A percentile compares a stretch with the other conserved stretches of the same genome.
Evolutionary conservation across 2,329 filamentous ascomycete species (phyloP).

Genomic region (Boeremia lycopersici): DNA sequence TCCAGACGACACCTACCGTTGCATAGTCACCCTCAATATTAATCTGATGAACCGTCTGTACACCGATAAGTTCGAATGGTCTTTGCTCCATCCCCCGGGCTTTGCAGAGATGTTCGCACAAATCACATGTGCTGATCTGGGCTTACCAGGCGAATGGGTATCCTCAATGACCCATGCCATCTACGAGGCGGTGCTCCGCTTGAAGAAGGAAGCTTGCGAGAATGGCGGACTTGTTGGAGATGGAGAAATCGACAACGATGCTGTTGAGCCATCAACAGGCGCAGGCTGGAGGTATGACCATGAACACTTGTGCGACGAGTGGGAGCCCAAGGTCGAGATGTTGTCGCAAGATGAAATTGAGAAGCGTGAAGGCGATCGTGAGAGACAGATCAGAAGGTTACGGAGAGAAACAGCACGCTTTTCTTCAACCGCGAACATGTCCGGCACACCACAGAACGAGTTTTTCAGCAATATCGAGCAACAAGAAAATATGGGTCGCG

Average conservation of each 20-base stretch:
- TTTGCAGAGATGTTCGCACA: conserved; percentile 92
- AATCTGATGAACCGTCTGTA: conserved; percentile 91
- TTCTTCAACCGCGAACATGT: conserved; percentile 82
- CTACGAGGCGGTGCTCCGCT: conserved; percentile 87
- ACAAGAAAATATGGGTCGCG: conserved; percentile 83
- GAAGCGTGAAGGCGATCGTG: conserved; percentile 91
- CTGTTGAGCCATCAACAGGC: conserved; percentile 73
- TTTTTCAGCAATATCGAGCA: conserved; percentile 63
- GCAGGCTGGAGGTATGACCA: conserved; percentile 96
- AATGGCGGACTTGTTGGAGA: conserved; percentile 80
- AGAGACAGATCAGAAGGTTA: conserved; percentile 84
- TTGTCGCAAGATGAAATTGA: conserved; percentile 97
- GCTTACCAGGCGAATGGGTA: conserved; percentile 89
- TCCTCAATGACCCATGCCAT: conserved; percentile 94
- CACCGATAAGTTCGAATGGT: conserved; percentile 98
- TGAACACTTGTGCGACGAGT: conserved; percentile 72
- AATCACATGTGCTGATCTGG: conserved; percentile 89
- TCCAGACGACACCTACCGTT: conserved; percentile 92
- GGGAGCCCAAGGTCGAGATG: conserved; percentile 59
- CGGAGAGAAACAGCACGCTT: conserved; percentile 91
- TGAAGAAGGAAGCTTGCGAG: conserved; percentile 97
- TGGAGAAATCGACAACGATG: conserved; percentile 85
- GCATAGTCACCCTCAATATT: conserved; percentile 87
- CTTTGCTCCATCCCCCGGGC: conserved; percentile 85
- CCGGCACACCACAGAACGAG: conserved; percentile 68